These are phyloP conservation scores for Novymonas esmeraldas DNA, from an alignment of 208 protist genomes.

Conservation along the genomic window DNA sequence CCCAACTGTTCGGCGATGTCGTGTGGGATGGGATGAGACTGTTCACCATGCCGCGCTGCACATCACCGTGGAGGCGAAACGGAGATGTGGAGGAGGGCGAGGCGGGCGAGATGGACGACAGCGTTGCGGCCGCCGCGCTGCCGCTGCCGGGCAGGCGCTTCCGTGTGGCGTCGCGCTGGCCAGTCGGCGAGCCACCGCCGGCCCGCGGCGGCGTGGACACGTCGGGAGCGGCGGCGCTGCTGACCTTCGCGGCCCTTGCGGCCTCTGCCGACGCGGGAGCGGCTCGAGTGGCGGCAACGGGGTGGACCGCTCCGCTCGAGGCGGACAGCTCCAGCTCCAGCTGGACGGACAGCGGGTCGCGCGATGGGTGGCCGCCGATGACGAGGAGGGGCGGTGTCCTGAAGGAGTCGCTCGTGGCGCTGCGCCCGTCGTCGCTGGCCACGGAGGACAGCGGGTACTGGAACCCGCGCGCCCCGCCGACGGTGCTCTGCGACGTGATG, in stretches of 20 bases:
- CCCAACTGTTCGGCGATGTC: background rate
- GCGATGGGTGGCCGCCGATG: slow-evolving; percentile 4
- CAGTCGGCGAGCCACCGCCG: background rate
- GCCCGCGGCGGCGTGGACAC: background rate
- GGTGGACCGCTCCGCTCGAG: slow-evolving; percentile 11
- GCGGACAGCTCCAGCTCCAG: slow-evolving; percentile 26
- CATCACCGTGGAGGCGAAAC: background rate
- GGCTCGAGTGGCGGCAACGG: slow-evolving; percentile 6
- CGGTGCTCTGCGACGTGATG: slow-evolving; percentile 17
- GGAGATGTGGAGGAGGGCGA: slow-evolving; percentile 8
- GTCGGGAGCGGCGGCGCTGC: slow-evolving; percentile 1
- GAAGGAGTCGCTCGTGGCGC: slow-evolving; percentile 30
- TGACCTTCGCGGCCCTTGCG: background rate
- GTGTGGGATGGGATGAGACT: background rate
- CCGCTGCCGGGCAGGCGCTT: background rate
- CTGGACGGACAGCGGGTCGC: slow-evolving; percentile 13
- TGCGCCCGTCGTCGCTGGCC: slow-evolving; percentile 31
- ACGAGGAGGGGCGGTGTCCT: slow-evolving; percentile 17
- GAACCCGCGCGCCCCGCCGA: slow-evolving; percentile 27
- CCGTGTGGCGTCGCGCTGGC: background rate
- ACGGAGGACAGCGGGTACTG: slow-evolving; percentile 33
- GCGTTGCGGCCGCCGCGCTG: background rate
- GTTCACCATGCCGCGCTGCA: background rate
- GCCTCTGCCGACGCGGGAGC: background rate
- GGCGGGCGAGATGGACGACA: slow-evolving; percentile 1